Conservation (phyloP, 352 stramenopile genomes). For the Phytophthora citrophthora region DNA sequence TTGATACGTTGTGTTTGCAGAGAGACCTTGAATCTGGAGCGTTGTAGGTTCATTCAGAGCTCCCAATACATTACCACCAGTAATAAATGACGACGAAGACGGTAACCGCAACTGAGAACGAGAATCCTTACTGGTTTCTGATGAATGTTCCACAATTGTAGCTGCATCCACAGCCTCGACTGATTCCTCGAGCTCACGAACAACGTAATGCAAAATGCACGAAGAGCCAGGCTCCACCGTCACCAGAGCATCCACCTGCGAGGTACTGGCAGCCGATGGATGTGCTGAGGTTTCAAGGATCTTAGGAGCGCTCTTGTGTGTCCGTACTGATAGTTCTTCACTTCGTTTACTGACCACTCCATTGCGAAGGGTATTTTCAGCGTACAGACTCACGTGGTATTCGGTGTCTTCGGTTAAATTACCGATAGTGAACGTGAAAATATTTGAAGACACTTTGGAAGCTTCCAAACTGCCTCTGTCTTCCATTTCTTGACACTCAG, state of each 20-base stretch:
- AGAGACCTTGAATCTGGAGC: conserved; percentile 36
- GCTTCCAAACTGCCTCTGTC: conserved; percentile 32
- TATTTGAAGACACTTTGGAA: conserved; percentile 14
- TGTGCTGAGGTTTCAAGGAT: conserved; percentile 25
- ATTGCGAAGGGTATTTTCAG: conserved; percentile 63
- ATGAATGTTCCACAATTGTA: conserved; percentile 30
- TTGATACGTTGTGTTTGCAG: conserved; percentile 64
- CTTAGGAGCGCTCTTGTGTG: conserved; percentile 47
- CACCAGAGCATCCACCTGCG: conserved; percentile 35
- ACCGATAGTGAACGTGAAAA: conserved; percentile 46
- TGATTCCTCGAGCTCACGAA: conserved; percentile 21
- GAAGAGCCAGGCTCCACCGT: conserved; percentile 27
- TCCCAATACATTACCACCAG: conserved; percentile 13
- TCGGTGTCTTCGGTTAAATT: conserved; percentile 66
- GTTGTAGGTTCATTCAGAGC: background rate
- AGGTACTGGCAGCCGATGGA: conserved; percentile 42
- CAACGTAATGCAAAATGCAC: conserved; percentile 58
- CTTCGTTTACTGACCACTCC: conserved; percentile 54
- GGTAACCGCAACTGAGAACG: conserved; percentile 17
- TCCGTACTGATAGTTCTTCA: conserved; percentile 32
- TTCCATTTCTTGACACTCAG: conserved; percentile 45
- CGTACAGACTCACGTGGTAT: conserved; percentile 55
- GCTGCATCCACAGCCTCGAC: conserved; percentile 9
- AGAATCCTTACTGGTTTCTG: conserved; percentile 1
- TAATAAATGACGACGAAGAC: conserved; percentile 23